Conservation (phyloP, 495 filamentous ascomycete species). For the Penicillium canescens region DNA sequence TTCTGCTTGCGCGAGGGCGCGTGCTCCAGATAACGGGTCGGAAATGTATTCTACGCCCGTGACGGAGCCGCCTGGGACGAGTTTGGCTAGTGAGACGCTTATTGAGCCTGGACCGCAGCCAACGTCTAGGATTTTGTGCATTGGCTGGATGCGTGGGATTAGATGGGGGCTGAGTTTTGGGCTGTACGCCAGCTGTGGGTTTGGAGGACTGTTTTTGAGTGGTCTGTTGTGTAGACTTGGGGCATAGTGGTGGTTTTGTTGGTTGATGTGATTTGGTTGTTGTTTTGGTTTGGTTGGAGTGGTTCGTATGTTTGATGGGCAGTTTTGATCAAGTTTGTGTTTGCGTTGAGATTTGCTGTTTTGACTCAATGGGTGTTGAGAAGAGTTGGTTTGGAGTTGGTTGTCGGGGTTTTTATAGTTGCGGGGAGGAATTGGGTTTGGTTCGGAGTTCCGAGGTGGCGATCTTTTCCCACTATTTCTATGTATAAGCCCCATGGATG, state of each 20-base stretch:
- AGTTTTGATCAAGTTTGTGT: no score
- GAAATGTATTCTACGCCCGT: slow-evolving; percentile 45
- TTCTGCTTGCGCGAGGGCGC: slow-evolving; percentile 33
- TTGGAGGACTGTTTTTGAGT: slow-evolving; percentile 47
- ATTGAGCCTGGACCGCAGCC: slow-evolving; percentile 63
- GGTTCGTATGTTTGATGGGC: no score
- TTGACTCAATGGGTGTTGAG: no score
- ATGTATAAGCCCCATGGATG: no score
- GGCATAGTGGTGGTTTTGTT: neutral
- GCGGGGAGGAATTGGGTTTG: slow-evolving; percentile 7
- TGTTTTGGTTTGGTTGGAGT: neutral
- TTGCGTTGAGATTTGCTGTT: no score
- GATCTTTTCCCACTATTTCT: neutral
- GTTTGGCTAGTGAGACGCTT: slow-evolving; percentile 50
- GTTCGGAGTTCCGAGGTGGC: slow-evolving; percentile 6
- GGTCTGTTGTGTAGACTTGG: slow-evolving; percentile 49
- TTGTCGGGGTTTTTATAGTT: slow-evolving; percentile 1
- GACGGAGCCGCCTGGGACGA: slow-evolving; percentile 48
- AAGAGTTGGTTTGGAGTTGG: neutral
- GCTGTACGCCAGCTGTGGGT: slow-evolving; percentile 56
- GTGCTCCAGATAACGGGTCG: slow-evolving; percentile 43
- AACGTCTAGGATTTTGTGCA: slow-evolving; percentile 53
- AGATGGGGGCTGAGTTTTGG: slow-evolving; percentile 52
- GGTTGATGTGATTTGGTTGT: neutral
- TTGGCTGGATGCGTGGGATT: slow-evolving; percentile 45